Conservation (phyloP, 2,329 filamentous ascomycete species). For the Clarireedia monteithiana region DNA sequence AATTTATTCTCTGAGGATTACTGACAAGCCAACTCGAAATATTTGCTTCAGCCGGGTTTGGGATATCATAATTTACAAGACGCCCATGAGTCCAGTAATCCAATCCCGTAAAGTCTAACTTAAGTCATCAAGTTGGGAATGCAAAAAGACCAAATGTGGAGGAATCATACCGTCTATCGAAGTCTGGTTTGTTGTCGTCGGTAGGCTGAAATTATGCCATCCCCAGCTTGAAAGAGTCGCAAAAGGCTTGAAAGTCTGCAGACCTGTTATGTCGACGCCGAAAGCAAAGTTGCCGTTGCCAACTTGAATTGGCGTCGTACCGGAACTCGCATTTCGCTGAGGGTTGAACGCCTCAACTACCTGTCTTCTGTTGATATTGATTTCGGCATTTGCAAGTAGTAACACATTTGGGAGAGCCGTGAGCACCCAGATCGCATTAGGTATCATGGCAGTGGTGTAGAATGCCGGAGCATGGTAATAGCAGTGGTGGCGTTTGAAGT, state of each 20-base stretch:
- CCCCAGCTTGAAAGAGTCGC: constrained; percentile 37
- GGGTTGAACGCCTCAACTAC: constrained; percentile 14
- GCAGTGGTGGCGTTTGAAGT: too few species aligned
- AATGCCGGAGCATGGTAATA: too few species aligned
- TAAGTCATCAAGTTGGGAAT: constrained; percentile 18
- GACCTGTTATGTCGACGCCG: constrained; percentile 37
- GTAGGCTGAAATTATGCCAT: constrained; percentile 39
- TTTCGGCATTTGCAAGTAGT: too few species aligned
- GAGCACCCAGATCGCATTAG: too few species aligned
- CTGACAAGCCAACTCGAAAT: constrained; percentile 43
- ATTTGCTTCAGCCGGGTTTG: constrained; percentile 33
- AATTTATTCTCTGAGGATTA: constrained; percentile 39
- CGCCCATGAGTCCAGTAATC: constrained; percentile 34
- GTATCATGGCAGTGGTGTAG: too few species aligned
- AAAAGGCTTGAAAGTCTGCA: constrained; percentile 37
- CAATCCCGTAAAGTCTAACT: constrained; percentile 2
- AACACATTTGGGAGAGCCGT: too few species aligned
- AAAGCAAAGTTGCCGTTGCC: constrained; percentile 42
- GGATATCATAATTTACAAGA: constrained; percentile 36
- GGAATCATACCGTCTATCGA: constrained; percentile 15
- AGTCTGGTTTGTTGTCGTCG: constrained; percentile 29
- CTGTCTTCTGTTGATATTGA: background rate
- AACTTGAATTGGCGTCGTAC: constrained; percentile 33
- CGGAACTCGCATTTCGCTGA: constrained; percentile 17
- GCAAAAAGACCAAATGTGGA: background rate